Conservation (phyloP, 495 filamentous ascomycete species). For the Penicillium antarcticum region DNA sequence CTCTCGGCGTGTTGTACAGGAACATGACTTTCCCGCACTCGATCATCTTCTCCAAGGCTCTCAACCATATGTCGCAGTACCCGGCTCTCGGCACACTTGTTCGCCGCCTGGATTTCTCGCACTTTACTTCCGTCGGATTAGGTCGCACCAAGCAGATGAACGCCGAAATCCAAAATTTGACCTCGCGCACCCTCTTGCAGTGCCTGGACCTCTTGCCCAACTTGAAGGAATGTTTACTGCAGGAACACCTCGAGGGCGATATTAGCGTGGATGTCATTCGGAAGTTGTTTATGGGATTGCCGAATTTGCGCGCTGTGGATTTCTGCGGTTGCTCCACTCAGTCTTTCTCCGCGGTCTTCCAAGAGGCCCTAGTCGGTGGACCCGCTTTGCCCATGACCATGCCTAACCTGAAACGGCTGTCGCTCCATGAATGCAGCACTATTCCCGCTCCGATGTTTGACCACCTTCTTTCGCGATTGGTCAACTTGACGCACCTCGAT, state of each 20-base stretch:
- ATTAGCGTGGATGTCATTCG: conserved; percentile 63
- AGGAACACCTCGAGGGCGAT: conserved; percentile 83
- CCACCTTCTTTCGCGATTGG: conserved; percentile 64
- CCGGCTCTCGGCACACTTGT: conserved; percentile 75
- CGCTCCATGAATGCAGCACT: conserved; percentile 78
- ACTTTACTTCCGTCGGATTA: conserved; percentile 80
- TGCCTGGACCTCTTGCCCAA: conserved; percentile 75
- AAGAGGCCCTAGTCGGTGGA: conserved; percentile 41
- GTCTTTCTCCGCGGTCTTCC: conserved; percentile 62
- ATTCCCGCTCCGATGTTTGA: conserved; percentile 67
- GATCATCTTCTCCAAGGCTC: conserved; percentile 80
- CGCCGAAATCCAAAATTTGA: conserved; percentile 75
- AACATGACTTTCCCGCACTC: conserved; percentile 88
- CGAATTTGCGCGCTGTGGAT: conserved; percentile 68
- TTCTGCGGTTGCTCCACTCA: conserved; percentile 77
- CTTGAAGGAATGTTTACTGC: conserved; percentile 75
- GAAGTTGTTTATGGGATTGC: conserved; percentile 66
- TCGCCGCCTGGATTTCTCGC: conserved; percentile 79
- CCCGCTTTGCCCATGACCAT: conserved; percentile 45
- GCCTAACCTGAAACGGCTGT: conserved; percentile 62
- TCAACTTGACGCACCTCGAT: conserved; percentile 75
- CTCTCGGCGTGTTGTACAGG: conserved; percentile 73
- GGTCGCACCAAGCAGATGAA: conserved; percentile 81
- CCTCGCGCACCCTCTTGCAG: conserved; percentile 67
- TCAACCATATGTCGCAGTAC: conserved; percentile 65